phyloP scores from a whole-genome alignment of 2,329 filamentous ascomycete species.

The Sporothrix luriei region DNA sequence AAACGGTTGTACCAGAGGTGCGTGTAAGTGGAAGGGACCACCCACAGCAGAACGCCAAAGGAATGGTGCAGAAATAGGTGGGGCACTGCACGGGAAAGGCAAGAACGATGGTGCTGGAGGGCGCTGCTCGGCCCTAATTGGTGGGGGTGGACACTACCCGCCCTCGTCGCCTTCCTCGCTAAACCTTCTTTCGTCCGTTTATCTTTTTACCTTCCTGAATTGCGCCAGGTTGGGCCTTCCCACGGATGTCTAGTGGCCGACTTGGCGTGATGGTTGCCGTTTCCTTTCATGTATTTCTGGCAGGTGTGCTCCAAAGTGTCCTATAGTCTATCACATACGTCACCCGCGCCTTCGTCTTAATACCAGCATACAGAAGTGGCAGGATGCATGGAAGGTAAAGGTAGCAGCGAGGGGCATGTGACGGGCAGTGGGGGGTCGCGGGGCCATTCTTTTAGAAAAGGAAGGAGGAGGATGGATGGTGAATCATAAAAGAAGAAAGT shows the following conservation, averaged over 20 bases:
- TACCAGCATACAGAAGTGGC: conserved; percentile 4
- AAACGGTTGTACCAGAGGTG: background rate
- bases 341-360: background rate
- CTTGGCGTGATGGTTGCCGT: background rate
- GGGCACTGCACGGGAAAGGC: conserved; percentile 18
- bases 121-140: background rate
- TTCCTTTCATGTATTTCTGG: conserved; percentile 18
- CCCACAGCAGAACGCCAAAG: background rate
- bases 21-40: conserved; percentile 13
- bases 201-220: background rate
- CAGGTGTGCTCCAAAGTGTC: background rate
- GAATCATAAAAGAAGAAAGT: background rate
- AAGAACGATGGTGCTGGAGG: conserved; percentile 18
- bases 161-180: background rate
- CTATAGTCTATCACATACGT: background rate
- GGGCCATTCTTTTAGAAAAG: too few relatives aligned
- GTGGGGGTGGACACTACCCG: conserved; percentile 2
- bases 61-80: background rate
- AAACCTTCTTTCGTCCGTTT: background rate
- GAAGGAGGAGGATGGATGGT: too few relatives aligned
- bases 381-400: background rate
- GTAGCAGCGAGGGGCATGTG: conserved; percentile 17
- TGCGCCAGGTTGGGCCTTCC: conserved; percentile 1
- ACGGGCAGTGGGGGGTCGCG: background rate
- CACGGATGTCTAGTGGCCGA: background rate